Conservation (phyloP, 192 early-diverging fungal genomes). For the Allomyces arbusculus region DNA sequence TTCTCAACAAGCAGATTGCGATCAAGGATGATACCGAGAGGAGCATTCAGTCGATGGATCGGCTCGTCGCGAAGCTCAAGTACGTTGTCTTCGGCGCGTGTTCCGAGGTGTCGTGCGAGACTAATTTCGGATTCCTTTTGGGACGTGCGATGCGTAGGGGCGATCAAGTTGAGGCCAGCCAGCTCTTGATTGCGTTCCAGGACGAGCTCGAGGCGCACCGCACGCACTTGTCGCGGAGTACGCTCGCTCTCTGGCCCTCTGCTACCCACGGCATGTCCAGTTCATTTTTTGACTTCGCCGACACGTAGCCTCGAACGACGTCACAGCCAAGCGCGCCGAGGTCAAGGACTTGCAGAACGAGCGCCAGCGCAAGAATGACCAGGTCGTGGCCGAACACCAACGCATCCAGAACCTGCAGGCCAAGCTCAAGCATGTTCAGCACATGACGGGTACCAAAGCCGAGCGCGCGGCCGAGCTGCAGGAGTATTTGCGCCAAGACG, state of each 20-base stretch:
- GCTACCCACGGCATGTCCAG: background rate
- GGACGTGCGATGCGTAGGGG: slow-evolving; percentile 6
- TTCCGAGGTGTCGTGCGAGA: background rate
- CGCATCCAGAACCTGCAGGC: background rate
- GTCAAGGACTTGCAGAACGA: slow-evolving; percentile 22
- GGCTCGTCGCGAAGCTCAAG: slow-evolving; percentile 24
- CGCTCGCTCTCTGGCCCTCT: background rate
- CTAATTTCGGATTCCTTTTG: too few species aligned
- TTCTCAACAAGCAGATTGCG: slow-evolving; percentile 21
- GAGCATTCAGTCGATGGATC: slow-evolving; percentile 21
- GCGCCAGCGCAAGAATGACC: slow-evolving; percentile 16
- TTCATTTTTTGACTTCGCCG: background rate
- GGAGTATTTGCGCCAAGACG: slow-evolving; percentile 28
- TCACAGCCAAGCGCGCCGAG: slow-evolving; percentile 19
- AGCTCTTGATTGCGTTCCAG: slow-evolving; percentile 20
- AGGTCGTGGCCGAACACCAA: slow-evolving; percentile 7
- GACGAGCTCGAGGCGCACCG: slow-evolving; percentile 32
- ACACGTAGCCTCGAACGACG: slow-evolving; percentile 22
- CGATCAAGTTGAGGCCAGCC: slow-evolving; percentile 15
- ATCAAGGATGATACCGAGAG: slow-evolving; percentile 28
- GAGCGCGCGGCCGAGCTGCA: slow-evolving; percentile 11
- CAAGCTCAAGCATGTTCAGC: background rate
- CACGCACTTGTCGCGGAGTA: slow-evolving; percentile 29
- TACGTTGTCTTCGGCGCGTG: background rate
- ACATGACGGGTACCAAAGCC: background rate